phyloP scores from a whole-genome alignment of 1,139 yeast species.

The Pneumocystis jirovecii region DNA sequence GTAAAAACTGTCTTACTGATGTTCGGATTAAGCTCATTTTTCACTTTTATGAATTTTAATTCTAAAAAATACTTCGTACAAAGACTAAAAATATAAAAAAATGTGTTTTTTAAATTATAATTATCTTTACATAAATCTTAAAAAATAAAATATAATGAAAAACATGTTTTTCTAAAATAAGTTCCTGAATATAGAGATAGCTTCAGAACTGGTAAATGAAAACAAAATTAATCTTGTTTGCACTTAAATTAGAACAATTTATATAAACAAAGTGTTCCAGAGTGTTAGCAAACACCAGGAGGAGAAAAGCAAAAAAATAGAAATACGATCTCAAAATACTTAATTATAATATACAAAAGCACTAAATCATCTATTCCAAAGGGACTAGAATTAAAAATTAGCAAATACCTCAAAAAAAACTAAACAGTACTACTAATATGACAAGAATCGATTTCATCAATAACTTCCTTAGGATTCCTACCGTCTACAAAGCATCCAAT shows the following conservation, averaged over 20 bases:
- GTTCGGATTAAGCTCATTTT: constrained; percentile 12
- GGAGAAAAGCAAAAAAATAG: background rate
- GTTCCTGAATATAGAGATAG: constrained; percentile 6
- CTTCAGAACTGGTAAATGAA: constrained; percentile 16
- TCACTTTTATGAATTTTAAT: constrained; percentile 7
- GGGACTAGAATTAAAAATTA: constrained; percentile 4
- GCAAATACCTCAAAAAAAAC: background rate
- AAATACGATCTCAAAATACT: background rate
- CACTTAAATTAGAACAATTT: constrained; percentile 89
- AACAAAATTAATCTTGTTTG: constrained; percentile 60
- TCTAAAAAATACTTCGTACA: constrained; percentile 3
- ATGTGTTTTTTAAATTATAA: background rate
- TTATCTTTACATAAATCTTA: constrained; percentile 6
- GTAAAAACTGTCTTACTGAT: constrained; percentile 28
- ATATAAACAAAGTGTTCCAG: constrained; percentile 61
- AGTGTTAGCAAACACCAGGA: constrained; percentile 72
- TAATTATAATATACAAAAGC: background rate
- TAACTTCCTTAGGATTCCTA: constrained; percentile 96
- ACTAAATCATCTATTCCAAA: background rate
- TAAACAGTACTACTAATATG: constrained; percentile 6
- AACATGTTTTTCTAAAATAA: constrained; percentile 13
- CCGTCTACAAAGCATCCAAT: constrained; percentile 63
- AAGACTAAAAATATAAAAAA: background rate
- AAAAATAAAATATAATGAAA: background rate
- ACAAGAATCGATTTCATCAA: constrained; percentile 11